Evolutionary conservation across 805 yeast species (phyloP).

Genomic region (Saccharomycopsis sp.): DNA sequence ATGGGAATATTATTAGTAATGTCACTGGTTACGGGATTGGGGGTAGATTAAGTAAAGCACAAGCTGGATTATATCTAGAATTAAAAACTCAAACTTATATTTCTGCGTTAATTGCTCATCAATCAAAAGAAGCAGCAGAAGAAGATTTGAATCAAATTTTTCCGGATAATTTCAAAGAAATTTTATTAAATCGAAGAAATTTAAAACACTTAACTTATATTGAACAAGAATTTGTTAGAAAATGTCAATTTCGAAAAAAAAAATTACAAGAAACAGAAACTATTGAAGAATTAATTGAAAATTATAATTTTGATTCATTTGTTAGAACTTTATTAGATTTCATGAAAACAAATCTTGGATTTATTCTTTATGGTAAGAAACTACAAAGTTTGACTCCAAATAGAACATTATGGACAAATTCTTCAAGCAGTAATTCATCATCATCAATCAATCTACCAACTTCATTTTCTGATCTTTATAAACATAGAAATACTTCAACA

Average conservation of each 20-base stretch:
- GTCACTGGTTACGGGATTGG: slow-evolving; percentile 28
- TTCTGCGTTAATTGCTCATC: slow-evolving; percentile 65
- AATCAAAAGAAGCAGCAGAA: slow-evolving; percentile 58
- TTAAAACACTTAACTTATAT: slow-evolving; percentile 48
- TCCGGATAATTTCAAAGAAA: slow-evolving; percentile 18
- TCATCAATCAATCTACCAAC: background rate
- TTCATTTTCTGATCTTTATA: background rate
- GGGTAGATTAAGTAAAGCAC: slow-evolving; percentile 65
- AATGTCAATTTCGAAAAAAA: slow-evolving; percentile 65
- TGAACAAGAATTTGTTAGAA: slow-evolving; percentile 66
- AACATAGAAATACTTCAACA: background rate
- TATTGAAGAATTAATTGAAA: slow-evolving; percentile 47
- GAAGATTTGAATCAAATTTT: slow-evolving; percentile 37
- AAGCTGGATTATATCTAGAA: slow-evolving; percentile 70
- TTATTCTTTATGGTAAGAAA: slow-evolving; percentile 59
- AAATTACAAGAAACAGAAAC: slow-evolving; percentile 38
- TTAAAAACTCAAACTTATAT: slow-evolving; percentile 93
- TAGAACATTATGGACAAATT: slow-evolving; percentile 12
- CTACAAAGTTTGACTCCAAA: slow-evolving; percentile 21
- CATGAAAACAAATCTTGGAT: slow-evolving; percentile 62
- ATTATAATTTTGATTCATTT: slow-evolving; percentile 81
- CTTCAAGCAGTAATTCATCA: background rate
- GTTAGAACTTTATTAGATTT: slow-evolving; percentile 71
- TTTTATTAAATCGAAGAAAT: slow-evolving; percentile 22
- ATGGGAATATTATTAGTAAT: slow-evolving; percentile 21